phyloP scores from a whole-genome alignment of 331 rosid species.

The Spiraea crenata region DNA sequence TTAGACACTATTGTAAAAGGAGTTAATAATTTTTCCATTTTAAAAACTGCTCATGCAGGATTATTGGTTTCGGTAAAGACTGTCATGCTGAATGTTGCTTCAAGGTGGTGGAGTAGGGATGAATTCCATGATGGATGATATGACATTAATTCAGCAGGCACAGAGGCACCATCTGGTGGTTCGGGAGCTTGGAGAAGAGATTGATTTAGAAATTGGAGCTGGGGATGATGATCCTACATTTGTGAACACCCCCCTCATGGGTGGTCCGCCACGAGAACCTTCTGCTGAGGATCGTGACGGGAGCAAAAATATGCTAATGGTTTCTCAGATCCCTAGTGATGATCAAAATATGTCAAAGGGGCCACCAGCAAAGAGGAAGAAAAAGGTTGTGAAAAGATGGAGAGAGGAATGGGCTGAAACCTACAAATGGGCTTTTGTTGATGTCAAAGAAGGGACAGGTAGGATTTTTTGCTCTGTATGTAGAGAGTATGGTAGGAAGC shows the following conservation, averaged over 20 bases:
- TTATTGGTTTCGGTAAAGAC: slow-evolving; percentile 30
- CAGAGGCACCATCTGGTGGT: slow-evolving; percentile 96
- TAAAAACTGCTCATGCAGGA: slow-evolving; percentile 24
- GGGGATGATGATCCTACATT: slow-evolving; percentile 97
- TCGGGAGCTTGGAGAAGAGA: slow-evolving; percentile 91
- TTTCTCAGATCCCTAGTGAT: slow-evolving; percentile 70
- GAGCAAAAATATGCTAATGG: slow-evolving; percentile 79
- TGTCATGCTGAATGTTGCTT: slow-evolving; percentile 95
- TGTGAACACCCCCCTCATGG: slow-evolving; percentile 67
- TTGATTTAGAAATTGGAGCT: slow-evolving; percentile 94
- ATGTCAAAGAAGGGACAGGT: slow-evolving; percentile 89
- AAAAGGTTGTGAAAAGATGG: slow-evolving; percentile 99
- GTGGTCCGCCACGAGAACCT: slow-evolving; percentile 69
- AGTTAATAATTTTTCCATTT: slow-evolving; percentile 18
- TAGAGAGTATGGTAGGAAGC: slow-evolving; percentile 95
- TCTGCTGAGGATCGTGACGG: slow-evolving; percentile 78
- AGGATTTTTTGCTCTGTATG: slow-evolving; percentile 98
- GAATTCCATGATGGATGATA: slow-evolving; percentile 95
- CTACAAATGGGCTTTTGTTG: slow-evolving; percentile 97
- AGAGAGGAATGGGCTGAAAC: slow-evolving; percentile 99
- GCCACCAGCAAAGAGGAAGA: slow-evolving; percentile 78
- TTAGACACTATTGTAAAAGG: background rate
- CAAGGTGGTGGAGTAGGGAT: slow-evolving; percentile 65
- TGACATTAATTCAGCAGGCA: slow-evolving; percentile 94
- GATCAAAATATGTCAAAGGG: slow-evolving; percentile 75